Conservation (phyloP, 1,284 basidiomycete genomes). For the Cryptococcus deneoformans region DNA sequence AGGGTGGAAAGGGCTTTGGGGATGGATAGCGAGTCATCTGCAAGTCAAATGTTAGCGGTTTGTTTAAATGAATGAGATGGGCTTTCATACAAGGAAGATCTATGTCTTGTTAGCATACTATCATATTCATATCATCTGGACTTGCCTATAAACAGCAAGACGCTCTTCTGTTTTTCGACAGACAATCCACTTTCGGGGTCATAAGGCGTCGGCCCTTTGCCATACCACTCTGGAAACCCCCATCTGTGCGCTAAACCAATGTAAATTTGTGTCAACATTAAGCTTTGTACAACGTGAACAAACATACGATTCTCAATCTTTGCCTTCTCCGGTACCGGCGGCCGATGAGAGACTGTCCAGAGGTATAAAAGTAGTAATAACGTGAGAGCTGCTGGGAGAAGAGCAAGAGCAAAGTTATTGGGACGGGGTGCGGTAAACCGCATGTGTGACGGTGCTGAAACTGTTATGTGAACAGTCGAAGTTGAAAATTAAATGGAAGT, state of each 20-base stretch:
- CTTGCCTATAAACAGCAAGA: conserved; percentile 15
- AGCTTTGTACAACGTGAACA: not conserved
- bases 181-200: no score
- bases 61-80: not conserved
- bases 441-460: not conserved
- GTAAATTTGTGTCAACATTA: no score
- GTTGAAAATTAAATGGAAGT: no score
- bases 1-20: conserved; percentile 7
- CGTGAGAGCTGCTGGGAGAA: conserved; percentile 8
- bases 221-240: conserved; percentile 7
- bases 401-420: conserved; percentile 1
- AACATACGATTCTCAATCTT: conserved; percentile 14
- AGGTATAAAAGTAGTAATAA: conserved; percentile 13
- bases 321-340: conserved; percentile 9
- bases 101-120: not conserved
- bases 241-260: conserved; percentile 8
- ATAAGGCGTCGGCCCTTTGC: no score
- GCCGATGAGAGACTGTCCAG: conserved; percentile 6
- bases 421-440: conserved; percentile 5
- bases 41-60: not conserved
- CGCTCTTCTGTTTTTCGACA: conserved; percentile 14
- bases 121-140: not conserved
- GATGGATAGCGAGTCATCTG: conserved; percentile 10
- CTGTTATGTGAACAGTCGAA: no score
- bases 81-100: not conserved